Percentiles rank a stretch among this genome's conserved stretches.
These are phyloP conservation scores for Rhizopus delemar DNA, from an alignment of 371 early-diverging fungal genomes.

Conservation along the genomic window DNA sequence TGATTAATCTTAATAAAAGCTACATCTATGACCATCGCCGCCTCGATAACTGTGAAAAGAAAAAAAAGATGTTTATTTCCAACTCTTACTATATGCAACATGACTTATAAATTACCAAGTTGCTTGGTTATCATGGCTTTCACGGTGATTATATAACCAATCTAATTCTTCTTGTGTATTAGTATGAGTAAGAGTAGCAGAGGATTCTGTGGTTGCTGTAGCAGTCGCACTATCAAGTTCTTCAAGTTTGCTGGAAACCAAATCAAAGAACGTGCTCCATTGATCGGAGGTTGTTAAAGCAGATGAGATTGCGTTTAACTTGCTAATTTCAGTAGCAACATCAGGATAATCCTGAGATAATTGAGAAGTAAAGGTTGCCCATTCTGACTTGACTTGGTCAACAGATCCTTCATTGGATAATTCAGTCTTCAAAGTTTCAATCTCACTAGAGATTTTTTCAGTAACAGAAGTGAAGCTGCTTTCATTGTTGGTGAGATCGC, in stretches of 20 bases:
- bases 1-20: too few relatives aligned
- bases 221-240: conserved; percentile 4
- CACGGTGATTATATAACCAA: conserved; percentile 22
- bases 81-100: too few relatives aligned
- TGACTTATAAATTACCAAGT: conserved; percentile 14
- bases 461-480: neutral
- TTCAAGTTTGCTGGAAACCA: conserved; percentile 11
- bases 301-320: conserved; percentile 14
- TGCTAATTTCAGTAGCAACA: conserved; percentile 12
- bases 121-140: conserved; percentile 30
- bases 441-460: conserved; percentile 18
- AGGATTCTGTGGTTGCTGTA: conserved; percentile 4
- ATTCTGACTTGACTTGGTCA: conserved; percentile 23
- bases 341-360: conserved; percentile 21
- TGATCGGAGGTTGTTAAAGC: conserved; percentile 16
- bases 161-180: conserved; percentile 20
- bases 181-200: conserved; percentile 13
- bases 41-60: too few relatives aligned
- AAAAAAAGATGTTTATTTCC: too few relatives aligned
- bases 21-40: too few relatives aligned
- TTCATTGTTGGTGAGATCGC: conserved; percentile 8
- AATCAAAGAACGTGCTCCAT: conserved; percentile 18
- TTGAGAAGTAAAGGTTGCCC: conserved; percentile 20
- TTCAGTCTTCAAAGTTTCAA: conserved; percentile 18
- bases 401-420: conserved; percentile 4